Evolutionary conservation across 1,284 basidiomycete species (phyloP), one percentile per base, ranked within the genome.

Genomic region (Trichosporon asahii): DNA sequence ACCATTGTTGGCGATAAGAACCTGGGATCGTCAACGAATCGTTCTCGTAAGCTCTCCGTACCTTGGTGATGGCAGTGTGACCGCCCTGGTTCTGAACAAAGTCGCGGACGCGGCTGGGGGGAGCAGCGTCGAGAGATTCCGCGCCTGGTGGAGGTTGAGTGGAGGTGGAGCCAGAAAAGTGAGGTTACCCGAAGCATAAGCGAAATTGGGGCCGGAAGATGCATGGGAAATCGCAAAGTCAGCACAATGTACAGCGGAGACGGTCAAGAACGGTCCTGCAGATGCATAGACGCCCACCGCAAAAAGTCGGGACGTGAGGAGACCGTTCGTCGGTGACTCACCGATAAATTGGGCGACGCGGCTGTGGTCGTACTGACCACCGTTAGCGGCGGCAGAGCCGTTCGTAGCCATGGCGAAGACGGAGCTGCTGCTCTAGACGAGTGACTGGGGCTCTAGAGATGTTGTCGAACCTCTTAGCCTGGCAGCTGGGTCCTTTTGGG

Each of bases 61-160:
- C 96, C 87, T 98, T 99, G 73, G 94, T 98, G 84, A 99, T 98
- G 73, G 99, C 95, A 40, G 95, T 97, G 85, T 99, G 97, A 74
- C 97, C 97, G 37, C 94, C 95, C 82, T 95, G 87, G 66, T 86
- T 86, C 82, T 92, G 91, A 69, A 99, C 95, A 84, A 97, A 99
- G 85, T 98, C 95, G 73, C 90, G 87, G 63, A 99, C 91, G 70
- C 88, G 88, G 70, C 93, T 88, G 33, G 90, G 85, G 18, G 91
- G 86, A 37, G 95, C 95, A 72, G 88, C 89, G 69, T 95, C 93
- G 75, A 98, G 83, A 46, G 92, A 89, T 85, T 98, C 97, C 69
- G 93, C 95, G 80, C 97, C 97, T 98, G 78, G 61, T 53, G 66
- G 67, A 46, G 67, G 53, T n/a, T 60, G 64, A 66, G 35, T 53